These are phyloP conservation scores for Melampsora americana DNA, from an alignment of 1,284 basidiomycete species.

Conservation along the genomic window DNA sequence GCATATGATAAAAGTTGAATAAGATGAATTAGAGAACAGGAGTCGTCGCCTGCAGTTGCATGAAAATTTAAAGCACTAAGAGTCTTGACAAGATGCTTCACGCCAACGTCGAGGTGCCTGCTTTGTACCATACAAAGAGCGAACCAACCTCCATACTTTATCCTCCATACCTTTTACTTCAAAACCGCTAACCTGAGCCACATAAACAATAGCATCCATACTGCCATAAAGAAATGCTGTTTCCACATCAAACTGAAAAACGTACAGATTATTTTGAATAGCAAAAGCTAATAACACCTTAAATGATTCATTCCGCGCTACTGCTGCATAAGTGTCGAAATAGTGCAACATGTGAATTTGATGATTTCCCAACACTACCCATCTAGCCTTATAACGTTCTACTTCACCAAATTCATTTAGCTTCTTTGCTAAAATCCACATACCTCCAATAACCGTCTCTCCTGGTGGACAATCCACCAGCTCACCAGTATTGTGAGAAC, in stretches of 20 bases:
- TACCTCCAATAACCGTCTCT: background rate
- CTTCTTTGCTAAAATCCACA: background rate
- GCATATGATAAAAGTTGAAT: too few relatives aligned
- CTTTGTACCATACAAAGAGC: background rate
- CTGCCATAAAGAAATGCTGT: background rate
- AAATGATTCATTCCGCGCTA: too few relatives aligned
- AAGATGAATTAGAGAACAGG: too few relatives aligned
- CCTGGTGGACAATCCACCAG: background rate
- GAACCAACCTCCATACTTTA: background rate
- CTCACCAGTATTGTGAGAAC: background rate
- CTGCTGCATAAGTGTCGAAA: too few relatives aligned
- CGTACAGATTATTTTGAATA: background rate
- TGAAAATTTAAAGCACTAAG: too few relatives aligned
- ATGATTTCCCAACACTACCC: conserved; percentile 2
- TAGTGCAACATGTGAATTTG: background rate
- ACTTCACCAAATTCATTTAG: too few relatives aligned
- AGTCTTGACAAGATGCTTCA: too few relatives aligned
- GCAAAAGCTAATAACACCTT: too few relatives aligned
- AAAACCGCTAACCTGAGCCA: background rate
- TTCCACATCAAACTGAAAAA: background rate
- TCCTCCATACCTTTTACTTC: background rate
- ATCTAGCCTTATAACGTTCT: background rate
- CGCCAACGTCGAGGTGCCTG: too few relatives aligned
- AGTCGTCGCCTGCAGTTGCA: too few relatives aligned
- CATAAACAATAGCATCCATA: background rate